These are phyloP conservation scores for Berkeleyomyces basicola DNA, from an alignment of 2,329 filamentous ascomycete genomes.

Conservation along the genomic window DNA sequence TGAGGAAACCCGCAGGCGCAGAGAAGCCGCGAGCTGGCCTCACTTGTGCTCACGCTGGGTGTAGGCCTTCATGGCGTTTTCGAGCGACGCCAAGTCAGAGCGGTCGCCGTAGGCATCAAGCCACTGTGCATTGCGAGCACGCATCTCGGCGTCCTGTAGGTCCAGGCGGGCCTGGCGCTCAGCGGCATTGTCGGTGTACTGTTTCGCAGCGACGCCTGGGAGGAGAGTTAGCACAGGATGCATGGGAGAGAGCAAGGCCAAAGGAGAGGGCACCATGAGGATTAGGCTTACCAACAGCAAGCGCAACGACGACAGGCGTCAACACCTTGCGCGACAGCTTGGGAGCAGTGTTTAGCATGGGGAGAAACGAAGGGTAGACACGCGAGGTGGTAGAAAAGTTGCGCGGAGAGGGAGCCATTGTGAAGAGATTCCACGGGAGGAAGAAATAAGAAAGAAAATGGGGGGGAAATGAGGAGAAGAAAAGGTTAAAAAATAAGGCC, in stretches of 20 bases:
- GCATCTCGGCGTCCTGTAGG: constrained; percentile 22
- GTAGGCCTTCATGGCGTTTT: constrained; percentile 32
- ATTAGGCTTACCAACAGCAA: constrained; percentile 19
- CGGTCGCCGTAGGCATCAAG: constrained; percentile 35
- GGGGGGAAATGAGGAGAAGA: neutral
- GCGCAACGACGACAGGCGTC: constrained; percentile 19
- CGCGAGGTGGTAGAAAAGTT: constrained; percentile 19
- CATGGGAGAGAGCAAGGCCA: neutral
- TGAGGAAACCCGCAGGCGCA: neutral
- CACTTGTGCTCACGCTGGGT: constrained; percentile 18
- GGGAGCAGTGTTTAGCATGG: constrained; percentile 17
- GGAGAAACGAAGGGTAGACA: constrained; percentile 19
- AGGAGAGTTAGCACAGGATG: neutral
- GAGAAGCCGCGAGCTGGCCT: neutral
- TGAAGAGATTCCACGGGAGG: neutral
- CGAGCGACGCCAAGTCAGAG: constrained; percentile 30
- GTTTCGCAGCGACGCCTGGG: constrained; percentile 8
- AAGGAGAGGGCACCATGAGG: neutral
- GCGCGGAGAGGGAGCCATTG: constrained; percentile 11
- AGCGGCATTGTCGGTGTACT: constrained; percentile 2
- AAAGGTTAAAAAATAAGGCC: neutral
- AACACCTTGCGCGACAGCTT: constrained; percentile 15
- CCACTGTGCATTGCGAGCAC: constrained; percentile 26
- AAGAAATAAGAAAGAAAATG: neutral
- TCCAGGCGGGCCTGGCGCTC: constrained; percentile 20